Conservation (phyloP, 1,284 basidiomycete genomes). For the Athelia psychrophila region DNA sequence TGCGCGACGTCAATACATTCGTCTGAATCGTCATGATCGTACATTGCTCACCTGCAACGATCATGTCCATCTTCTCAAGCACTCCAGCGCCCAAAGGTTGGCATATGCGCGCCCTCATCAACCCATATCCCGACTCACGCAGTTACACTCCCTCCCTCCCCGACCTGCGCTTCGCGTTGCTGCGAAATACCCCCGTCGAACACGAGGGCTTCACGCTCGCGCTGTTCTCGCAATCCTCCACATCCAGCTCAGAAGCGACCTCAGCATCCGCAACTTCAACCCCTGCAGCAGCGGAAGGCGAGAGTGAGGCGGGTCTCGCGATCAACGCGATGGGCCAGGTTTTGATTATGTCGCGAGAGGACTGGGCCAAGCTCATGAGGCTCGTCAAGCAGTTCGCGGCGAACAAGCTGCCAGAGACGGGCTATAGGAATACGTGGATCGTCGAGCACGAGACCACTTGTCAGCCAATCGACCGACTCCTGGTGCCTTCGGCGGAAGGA, state of each 20-base stretch:
- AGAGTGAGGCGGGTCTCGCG: conserved; percentile 27
- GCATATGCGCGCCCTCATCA: conserved; percentile 26
- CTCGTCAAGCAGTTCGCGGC: conserved; percentile 29
- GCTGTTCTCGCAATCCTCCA: conserved; percentile 25
- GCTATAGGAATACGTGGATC: conserved; percentile 20
- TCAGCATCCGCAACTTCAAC: too few relatives aligned
- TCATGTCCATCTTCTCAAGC: too few relatives aligned
- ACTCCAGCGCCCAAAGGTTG: conserved; percentile 20
- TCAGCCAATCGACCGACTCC: too few relatives aligned
- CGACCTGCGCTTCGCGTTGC: conserved; percentile 32
- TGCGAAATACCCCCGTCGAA: conserved; percentile 36
- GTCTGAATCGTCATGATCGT: too few relatives aligned
- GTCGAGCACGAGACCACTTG: too few relatives aligned
- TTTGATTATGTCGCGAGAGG: conserved; percentile 26
- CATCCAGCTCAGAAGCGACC: too few relatives aligned
- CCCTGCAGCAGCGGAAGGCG: conserved; percentile 5
- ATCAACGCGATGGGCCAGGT: conserved; percentile 39
- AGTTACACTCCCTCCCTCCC: conserved; percentile 31
- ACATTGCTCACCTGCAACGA: too few relatives aligned
- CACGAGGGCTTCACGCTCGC: conserved; percentile 42
- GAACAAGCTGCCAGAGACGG: conserved; percentile 39
- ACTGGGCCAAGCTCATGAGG: conserved; percentile 30
- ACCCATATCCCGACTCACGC: conserved; percentile 26
- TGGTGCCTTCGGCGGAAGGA: too few relatives aligned
- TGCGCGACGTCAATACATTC: too few relatives aligned